Evolutionary conservation across 2,329 filamentous ascomycete genomes (phyloP).

Genomic region (Colletotrichum incanum): DNA sequence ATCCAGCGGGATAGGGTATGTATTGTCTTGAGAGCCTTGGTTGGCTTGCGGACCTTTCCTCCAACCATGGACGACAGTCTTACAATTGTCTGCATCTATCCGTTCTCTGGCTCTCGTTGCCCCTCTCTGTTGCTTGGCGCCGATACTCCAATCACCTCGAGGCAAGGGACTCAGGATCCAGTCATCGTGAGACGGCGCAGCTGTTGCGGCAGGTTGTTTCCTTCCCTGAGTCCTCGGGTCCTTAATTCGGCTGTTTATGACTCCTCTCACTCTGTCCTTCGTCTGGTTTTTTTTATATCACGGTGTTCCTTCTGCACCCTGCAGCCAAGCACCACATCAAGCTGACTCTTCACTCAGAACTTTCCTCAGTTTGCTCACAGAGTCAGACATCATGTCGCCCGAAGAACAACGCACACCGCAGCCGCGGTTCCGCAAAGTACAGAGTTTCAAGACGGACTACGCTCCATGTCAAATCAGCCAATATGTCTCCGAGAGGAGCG

Average conservation of each 20-base stretch:
- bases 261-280: not conserved
- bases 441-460: slow-evolving; percentile 91
- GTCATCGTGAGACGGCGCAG: slow-evolving; percentile 1
- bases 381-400: slow-evolving; percentile 67
- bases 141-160: not conserved
- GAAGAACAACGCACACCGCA: slow-evolving; percentile 59
- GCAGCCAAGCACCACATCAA: not conserved
- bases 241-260: slow-evolving; percentile 11
- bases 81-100: slow-evolving; percentile 2
- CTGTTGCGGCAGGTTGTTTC: not conserved
- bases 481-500: slow-evolving; percentile 95
- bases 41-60: not conserved
- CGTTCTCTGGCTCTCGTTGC: not conserved
- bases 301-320: not conserved
- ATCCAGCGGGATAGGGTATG: slow-evolving; percentile 14
- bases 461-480: slow-evolving; percentile 90
- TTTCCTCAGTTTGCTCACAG: not conserved
- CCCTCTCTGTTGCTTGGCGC: not conserved
- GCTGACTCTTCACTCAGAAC: slow-evolving; percentile 17
- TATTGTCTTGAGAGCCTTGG: not conserved
- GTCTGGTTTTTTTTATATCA: not conserved
- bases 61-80: not conserved
- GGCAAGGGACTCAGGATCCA: not conserved
- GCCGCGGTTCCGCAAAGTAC: slow-evolving; percentile 84
- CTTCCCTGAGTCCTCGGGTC: not conserved